Evolutionary conservation across 2,329 filamentous ascomycete genomes (phyloP).

Genomic region (Hypomyces rosellus): DNA sequence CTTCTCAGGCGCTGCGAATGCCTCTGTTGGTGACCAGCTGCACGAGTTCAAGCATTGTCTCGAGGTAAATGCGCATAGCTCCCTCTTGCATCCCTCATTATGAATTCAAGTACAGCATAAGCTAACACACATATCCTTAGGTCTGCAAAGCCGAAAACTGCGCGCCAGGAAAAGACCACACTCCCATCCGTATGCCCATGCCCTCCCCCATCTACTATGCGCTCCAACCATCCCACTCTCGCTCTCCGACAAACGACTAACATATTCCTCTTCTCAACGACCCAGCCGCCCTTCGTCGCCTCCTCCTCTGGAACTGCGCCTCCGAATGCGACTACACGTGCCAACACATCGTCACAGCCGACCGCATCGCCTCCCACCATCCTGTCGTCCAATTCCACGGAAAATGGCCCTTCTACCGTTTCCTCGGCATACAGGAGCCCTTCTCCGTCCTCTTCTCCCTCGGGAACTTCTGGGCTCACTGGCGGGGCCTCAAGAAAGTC

Average conservation of each 20-base stretch:
- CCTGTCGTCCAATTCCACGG: constrained; percentile 89
- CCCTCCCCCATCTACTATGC: constrained; percentile 8
- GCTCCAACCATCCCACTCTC: not conserved
- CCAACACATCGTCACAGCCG: constrained; percentile 81
- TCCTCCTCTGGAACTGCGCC: constrained; percentile 88
- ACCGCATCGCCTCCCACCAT: constrained; percentile 58
- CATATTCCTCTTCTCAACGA: not conserved
- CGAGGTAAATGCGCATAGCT: constrained; percentile 45
- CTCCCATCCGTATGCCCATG: constrained; percentile 61
- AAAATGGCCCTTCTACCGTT: constrained; percentile 94
- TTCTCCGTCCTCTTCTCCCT: constrained; percentile 90
- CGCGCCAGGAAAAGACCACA: constrained; percentile 49
- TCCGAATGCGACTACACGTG: constrained; percentile 97
- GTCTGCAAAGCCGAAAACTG: constrained; percentile 80
- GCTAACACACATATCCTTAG: constrained; percentile 37
- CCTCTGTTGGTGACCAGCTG: constrained; percentile 76
- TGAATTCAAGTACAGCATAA: not conserved
- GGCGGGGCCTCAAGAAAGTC: constrained; percentile 65
- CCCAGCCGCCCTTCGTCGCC: constrained; percentile 71
- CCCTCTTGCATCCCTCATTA: not conserved
- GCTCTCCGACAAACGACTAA: not conserved
- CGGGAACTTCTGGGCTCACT: constrained; percentile 84
- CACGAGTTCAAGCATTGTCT: constrained; percentile 87
- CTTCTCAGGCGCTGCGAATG: constrained; percentile 44
- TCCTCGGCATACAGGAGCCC: constrained; percentile 91